Conservation (phyloP, 352 stramenopile species). For the Globisporangium cederbergense region DNA sequence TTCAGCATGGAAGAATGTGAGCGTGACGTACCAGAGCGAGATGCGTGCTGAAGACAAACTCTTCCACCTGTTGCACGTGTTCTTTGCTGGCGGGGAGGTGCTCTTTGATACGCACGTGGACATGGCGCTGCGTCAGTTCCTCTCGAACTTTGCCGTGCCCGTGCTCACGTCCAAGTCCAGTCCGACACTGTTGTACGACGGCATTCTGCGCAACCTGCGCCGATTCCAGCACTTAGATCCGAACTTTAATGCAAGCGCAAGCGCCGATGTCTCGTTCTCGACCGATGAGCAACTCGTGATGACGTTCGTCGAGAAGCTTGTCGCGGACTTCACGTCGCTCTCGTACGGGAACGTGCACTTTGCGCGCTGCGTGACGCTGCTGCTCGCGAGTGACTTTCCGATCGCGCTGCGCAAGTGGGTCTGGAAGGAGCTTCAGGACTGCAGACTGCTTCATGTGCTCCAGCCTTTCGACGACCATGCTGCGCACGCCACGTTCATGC, state of each 20-base stretch:
- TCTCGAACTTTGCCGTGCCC: constrained; percentile 40
- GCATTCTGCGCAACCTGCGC: constrained; percentile 46
- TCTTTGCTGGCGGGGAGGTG: constrained; percentile 69
- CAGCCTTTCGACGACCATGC: constrained; percentile 31
- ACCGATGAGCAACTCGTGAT: constrained; percentile 52
- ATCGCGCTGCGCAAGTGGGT: constrained; percentile 52
- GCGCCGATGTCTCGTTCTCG: constrained; percentile 25
- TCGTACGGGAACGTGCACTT: constrained; percentile 71
- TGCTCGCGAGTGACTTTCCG: constrained; percentile 56
- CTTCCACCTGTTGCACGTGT: constrained; percentile 70
- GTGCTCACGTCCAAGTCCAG: constrained; percentile 20
- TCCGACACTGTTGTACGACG: constrained; percentile 35
- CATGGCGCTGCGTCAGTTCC: constrained; percentile 38
- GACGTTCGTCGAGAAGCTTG: constrained; percentile 63
- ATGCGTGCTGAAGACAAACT: constrained; percentile 63
- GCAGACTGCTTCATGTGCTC: constrained; percentile 48
- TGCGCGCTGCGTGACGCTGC: constrained; percentile 57
- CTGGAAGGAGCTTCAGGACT: constrained; percentile 66
- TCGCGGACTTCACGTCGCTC: constrained; percentile 61
- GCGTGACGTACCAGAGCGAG: constrained; percentile 1
- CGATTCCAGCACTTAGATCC: constrained; percentile 45
- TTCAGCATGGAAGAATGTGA: background rate
- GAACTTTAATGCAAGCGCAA: constrained; percentile 6
- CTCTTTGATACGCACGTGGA: constrained; percentile 70
- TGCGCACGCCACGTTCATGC: constrained; percentile 23